Conservation (phyloP, 768 basidiomycete species). For the Lentinula lateritia region DNA sequence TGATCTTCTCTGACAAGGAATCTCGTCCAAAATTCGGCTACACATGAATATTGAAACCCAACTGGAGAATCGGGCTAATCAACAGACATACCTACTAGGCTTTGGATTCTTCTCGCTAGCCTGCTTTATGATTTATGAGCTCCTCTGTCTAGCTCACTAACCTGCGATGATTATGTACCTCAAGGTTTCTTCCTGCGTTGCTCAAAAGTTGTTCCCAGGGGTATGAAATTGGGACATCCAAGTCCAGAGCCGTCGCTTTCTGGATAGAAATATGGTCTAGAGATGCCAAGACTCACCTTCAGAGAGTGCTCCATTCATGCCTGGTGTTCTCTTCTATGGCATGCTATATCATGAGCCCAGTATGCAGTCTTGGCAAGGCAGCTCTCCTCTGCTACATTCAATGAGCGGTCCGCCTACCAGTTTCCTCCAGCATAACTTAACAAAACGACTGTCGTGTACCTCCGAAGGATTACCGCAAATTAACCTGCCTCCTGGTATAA, state of each 20-base stretch:
- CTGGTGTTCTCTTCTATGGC: not conserved
- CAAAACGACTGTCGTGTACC: not conserved
- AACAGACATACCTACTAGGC: no score
- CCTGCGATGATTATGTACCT: no score
- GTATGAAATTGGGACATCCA: not conserved
- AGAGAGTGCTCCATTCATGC: not conserved
- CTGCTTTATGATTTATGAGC: no score
- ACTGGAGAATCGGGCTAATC: no score
- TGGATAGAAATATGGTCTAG: not conserved
- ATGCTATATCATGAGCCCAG: not conserved
- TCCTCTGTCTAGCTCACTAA: no score
- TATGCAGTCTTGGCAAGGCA: not conserved
- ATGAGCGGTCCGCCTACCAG: not conserved
- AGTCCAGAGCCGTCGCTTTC: not conserved
- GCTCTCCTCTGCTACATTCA: not conserved
- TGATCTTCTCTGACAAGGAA: not conserved
- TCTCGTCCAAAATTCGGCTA: not conserved
- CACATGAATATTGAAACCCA: not conserved
- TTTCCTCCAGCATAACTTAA: not conserved
- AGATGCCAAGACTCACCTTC: not conserved
- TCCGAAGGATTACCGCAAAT: not conserved
- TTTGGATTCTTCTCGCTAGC: no score
- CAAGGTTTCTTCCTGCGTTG: no score
- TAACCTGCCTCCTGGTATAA: not conserved
- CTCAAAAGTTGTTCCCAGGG: not conserved